Conservation (phyloP, 495 filamentous ascomycete genomes). For the Clavariopsis aquatica region DNA sequence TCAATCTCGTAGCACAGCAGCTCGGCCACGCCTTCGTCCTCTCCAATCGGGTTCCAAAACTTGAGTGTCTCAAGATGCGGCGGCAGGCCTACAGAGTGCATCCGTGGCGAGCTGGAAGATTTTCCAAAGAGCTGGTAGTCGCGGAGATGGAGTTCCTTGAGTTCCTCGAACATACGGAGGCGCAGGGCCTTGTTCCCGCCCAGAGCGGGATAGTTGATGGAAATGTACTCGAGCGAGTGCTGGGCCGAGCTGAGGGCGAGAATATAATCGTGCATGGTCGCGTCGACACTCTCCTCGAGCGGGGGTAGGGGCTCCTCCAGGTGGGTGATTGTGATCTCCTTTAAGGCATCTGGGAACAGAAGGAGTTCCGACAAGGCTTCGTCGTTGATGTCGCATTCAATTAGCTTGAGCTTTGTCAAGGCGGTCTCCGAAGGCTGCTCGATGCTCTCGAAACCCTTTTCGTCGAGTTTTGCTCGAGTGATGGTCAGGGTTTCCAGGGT, state of each 20-base stretch:
- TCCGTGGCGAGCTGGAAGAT: constrained; percentile 4
- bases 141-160: constrained; percentile 7
- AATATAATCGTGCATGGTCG: constrained; percentile 15
- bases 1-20: constrained; percentile 14
- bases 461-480: constrained; percentile 16
- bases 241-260: constrained; percentile 10
- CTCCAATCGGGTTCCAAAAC: constrained; percentile 15
- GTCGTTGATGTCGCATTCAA: constrained; percentile 24
- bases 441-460: constrained; percentile 12
- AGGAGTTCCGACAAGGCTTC: constrained; percentile 16
- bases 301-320: constrained; percentile 9
- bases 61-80: constrained; percentile 11
- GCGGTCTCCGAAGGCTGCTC: constrained; percentile 13
- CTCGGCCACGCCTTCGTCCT: constrained; percentile 15
- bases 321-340: constrained; percentile 20
- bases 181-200: constrained; percentile 10
- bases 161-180: constrained; percentile 11
- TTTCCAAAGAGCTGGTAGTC: constrained; percentile 22
- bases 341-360: constrained; percentile 14
- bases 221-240: constrained; percentile 12
- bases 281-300: constrained; percentile 16
- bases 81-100: constrained; percentile 17
- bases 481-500: constrained; percentile 18
- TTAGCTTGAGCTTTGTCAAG: constrained; percentile 8
- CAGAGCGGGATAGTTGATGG: constrained; percentile 15